Evolutionary conservation across 106 monocot genomes (phyloP).

Genomic region (Allium cepa): DNA sequence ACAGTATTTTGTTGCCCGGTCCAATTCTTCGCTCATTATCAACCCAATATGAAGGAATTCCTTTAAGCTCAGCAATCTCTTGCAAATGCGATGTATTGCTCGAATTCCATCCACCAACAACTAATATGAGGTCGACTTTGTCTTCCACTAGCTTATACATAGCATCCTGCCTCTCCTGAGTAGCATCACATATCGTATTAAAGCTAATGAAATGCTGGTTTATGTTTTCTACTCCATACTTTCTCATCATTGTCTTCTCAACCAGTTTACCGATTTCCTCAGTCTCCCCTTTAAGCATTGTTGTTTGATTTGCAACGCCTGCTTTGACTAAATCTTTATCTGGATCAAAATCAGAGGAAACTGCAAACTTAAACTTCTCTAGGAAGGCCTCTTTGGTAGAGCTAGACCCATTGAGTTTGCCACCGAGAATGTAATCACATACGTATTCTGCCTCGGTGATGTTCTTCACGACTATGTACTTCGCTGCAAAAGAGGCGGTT

Average conservation of each 20-base stretch:
- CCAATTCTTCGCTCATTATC: conserved; percentile 93
- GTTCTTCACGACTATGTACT: conserved; percentile 85
- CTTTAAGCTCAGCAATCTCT: conserved; percentile 84
- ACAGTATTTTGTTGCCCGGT: conserved; percentile 79
- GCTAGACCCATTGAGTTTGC: conserved; percentile 86
- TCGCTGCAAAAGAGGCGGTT: conserved; percentile 91
- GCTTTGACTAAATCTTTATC: conserved; percentile 72
- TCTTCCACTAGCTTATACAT: conserved; percentile 96
- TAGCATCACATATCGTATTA: conserved; percentile 97
- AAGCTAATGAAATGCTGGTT: conserved; percentile 91
- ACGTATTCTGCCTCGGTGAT: conserved; percentile 87
- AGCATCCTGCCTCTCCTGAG: conserved; percentile 99
- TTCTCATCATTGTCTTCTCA: conserved; percentile 94
- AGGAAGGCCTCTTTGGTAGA: conserved; percentile 84
- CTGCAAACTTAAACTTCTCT: conserved; percentile 77
- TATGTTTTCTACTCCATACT: conserved; percentile 72
- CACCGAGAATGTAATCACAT: conserved; percentile 97
- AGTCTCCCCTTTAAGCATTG: conserved; percentile 99
- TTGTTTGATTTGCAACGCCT: conserved; percentile 99
- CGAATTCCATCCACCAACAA: conserved; percentile 99
- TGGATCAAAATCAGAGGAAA: conserved; percentile 90
- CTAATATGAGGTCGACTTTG: conserved; percentile 87
- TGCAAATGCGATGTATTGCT: conserved; percentile 97
- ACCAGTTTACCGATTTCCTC: conserved; percentile 95
- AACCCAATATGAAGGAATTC: conserved; percentile 96